Base-by-base conservation (phyloP, 176 grass and related monocot genomes). In the Oryza officinalis region DNA sequence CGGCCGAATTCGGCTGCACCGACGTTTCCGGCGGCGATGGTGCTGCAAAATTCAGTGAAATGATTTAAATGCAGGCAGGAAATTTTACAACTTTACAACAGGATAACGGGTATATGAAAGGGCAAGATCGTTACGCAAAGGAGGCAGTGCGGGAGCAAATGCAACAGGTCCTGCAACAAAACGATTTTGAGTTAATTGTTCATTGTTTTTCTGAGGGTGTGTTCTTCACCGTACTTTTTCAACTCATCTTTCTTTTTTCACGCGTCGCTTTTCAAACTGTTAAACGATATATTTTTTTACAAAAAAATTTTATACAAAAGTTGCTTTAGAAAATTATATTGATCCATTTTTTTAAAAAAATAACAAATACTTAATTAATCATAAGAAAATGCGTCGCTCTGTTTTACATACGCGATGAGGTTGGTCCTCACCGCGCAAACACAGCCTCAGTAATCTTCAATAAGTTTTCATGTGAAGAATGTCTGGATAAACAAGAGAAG, bases 71-170 rank as follows among this genome's bases (percentile, higher is more conserved):
- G 65, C 50, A 71, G 65, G 17, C 3, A 15, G 31, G 40, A 15
- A 18, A 37, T 2, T 5, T 54, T 22, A 13, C 8, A 67, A 23
- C 1, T 65, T 63, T 23, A 23, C 1, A 23, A 4, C 8, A n/a
- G n/a, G n/a, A n/a, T n/a, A n/a, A n/a, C n/a, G n/a, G 6, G 4
- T 2, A 22, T 2, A 73, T 31, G 41, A 33, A 12, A 37, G 38
- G 15, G 12, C 17, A 45, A 77, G 30, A 15, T 79, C 13, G 75
- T 93, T 94, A 98, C 95, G 74, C 2, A 98, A 79, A 41, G 95
- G 95, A 12, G 95, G 92, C 20, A 97, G 84, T 17, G 87, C 82
- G 12, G 95, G 95, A 81, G 71, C 71, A 63, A 87, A 91, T 65
- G 88, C 72, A 63, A 90, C 28, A 1, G 95, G 92, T 11, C 92